Evolutionary conservation across 441 rosid genomes (phyloP).

Genomic region (Brassica balearica): DNA sequence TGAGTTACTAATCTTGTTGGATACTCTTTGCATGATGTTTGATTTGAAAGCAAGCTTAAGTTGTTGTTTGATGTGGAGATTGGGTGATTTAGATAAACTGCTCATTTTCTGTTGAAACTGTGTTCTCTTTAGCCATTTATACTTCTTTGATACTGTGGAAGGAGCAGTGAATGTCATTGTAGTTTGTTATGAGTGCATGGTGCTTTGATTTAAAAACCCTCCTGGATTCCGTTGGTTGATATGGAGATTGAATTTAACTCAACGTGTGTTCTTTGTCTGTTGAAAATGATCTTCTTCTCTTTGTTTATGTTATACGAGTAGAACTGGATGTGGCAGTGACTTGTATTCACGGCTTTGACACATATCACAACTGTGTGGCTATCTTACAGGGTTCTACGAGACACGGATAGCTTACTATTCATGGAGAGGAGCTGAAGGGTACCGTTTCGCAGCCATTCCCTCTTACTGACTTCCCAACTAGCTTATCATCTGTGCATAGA

Average conservation of each 20-base stretch:
- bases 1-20: no score
- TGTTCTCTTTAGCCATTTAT: neutral
- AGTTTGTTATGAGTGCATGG: neutral
- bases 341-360: constrained; percentile 4
- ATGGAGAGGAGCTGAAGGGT: constrained; percentile 84
- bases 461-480: constrained; percentile 49
- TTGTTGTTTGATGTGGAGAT: constrained; percentile 2
- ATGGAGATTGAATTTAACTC: no score
- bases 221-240: neutral
- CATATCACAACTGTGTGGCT: constrained; percentile 17
- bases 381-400: constrained; percentile 73
- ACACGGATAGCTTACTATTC: constrained; percentile 87
- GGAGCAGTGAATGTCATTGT: neutral
- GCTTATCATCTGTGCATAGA: constrained; percentile 37
- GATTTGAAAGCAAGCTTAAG: neutral
- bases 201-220: neutral
- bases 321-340: no score
- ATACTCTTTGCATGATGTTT: neutral
- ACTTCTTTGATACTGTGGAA: neutral
- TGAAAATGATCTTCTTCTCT: no score
- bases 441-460: constrained; percentile 62
- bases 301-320: no score
- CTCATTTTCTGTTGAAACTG: neutral
- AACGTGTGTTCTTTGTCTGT: neutral
- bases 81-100: neutral